Evolutionary conservation across 2,329 filamentous ascomycete species (phyloP).

Genomic region (Trichophyton equinum): DNA sequence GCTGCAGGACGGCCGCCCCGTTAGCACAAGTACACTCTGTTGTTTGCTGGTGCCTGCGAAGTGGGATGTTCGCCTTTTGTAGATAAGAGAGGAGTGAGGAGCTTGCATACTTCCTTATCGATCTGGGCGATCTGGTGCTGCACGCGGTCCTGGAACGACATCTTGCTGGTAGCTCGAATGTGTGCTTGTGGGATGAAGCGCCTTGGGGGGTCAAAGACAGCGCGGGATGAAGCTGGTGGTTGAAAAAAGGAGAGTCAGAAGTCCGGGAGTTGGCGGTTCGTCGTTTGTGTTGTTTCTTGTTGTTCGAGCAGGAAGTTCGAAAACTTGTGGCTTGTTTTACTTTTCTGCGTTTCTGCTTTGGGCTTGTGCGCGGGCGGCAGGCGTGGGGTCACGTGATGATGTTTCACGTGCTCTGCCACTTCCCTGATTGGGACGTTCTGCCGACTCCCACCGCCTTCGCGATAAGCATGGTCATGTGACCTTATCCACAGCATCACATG

Average conservation of each 20-base stretch:
- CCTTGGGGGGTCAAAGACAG: too few species aligned
- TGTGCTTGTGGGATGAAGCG: neutral
- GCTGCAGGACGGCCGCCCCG: constrained; percentile 31
- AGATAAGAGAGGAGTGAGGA: neutral
- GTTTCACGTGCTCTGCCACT: neutral
- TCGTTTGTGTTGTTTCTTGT: too few species aligned
- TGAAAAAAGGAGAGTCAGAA: too few species aligned
- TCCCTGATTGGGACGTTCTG: neutral
- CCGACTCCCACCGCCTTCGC: neutral
- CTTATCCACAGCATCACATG: neutral
- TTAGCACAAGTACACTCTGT: neutral
- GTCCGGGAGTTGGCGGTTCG: too few species aligned
- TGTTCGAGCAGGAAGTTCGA: neutral
- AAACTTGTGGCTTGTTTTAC: neutral
- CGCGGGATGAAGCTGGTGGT: too few species aligned
- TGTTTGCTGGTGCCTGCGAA: neutral
- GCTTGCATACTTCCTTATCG: constrained; percentile 48
- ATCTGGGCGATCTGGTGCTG: constrained; percentile 54
- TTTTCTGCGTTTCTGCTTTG: neutral
- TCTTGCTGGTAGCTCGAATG: neutral
- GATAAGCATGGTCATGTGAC: neutral
- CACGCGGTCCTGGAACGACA: constrained; percentile 46
- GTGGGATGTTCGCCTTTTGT: neutral
- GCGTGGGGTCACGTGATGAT: neutral
- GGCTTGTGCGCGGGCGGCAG: neutral